Conservation (phyloP, 2,329 filamentous ascomycete species). For the Sporothrix inflata region DNA sequence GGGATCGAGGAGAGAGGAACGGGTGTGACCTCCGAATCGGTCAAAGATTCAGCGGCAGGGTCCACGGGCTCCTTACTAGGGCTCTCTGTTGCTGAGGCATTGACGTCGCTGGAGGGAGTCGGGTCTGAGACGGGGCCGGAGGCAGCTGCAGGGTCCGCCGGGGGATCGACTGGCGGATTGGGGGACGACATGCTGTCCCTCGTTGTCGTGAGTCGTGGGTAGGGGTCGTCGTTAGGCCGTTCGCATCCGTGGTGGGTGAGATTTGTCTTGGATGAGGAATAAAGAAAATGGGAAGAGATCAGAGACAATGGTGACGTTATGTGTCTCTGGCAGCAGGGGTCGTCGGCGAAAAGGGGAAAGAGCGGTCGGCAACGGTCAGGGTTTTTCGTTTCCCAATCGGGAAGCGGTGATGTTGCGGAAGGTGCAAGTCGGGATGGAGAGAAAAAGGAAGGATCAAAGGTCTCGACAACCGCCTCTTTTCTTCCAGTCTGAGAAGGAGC, state of each 20-base stretch:
- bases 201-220: not conserved
- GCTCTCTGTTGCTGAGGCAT: constrained; percentile 43
- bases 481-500: not conserved
- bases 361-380: constrained; percentile 19
- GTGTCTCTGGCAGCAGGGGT: not conserved
- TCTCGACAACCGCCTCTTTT: not conserved
- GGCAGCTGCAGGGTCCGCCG: constrained; percentile 33
- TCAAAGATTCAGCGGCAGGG: not conserved
- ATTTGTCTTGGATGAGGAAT: not conserved
- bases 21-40: constrained; percentile 27
- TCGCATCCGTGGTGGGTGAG: not conserved
- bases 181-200: constrained; percentile 23
- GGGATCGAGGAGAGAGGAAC: constrained; percentile 19
- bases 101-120: constrained; percentile 46
- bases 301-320: not conserved
- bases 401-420: constrained; percentile 23
- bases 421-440: constrained; percentile 2
- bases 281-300: not conserved
- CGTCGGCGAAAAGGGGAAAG: not conserved
- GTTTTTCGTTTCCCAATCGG: constrained; percentile 11
- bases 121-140: constrained; percentile 57
- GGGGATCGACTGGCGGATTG: not conserved
- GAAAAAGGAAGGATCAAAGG: not conserved
- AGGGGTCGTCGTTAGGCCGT: not conserved
- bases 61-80: constrained; percentile 29